phyloP scores from a whole-genome alignment of 495 filamentous ascomycete species.

The Amorphotheca resinae region DNA sequence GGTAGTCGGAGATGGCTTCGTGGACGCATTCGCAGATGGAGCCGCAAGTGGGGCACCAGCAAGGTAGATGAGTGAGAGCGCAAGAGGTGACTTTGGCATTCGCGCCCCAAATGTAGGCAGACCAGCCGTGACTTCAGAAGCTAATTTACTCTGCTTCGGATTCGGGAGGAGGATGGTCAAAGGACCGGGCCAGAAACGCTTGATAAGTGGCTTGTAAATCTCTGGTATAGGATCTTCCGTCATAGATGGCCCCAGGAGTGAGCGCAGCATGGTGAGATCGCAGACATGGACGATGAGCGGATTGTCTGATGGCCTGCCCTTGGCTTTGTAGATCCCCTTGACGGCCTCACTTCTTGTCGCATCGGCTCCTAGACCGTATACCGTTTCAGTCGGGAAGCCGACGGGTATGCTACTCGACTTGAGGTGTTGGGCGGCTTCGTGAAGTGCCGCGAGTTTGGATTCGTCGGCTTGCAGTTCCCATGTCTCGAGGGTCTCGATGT shows the following conservation, averaged over 20 bases:
- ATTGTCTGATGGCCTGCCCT: constrained; percentile 84
- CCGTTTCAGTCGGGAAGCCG: constrained; percentile 95
- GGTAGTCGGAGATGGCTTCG: constrained; percentile 78
- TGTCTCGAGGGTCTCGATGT: constrained; percentile 12
- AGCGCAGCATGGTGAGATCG: constrained; percentile 65
- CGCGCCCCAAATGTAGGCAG: constrained; percentile 77
- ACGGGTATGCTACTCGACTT: constrained; percentile 41
- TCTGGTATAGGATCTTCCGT: constrained; percentile 45
- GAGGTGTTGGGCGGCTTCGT: constrained; percentile 15
- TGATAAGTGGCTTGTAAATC: constrained; percentile 73
- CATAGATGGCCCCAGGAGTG: constrained; percentile 14
- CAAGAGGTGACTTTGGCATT: constrained; percentile 76
- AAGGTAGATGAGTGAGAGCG: constrained; percentile 69
- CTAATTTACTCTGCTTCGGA: constrained; percentile 53
- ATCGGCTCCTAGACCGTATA: constrained; percentile 93
- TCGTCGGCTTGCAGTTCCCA: constrained; percentile 14
- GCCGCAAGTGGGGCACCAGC: constrained; percentile 75
- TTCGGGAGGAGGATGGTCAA: constrained; percentile 84
- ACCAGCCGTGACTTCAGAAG: constrained; percentile 76
- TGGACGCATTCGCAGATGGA: constrained; percentile 88
- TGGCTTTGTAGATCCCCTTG: constrained; percentile 80
- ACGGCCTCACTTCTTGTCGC: constrained; percentile 77
- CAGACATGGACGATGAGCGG: constrained; percentile 87
- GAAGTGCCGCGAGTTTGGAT: constrained; percentile 6
- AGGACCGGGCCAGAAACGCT: constrained; percentile 86